A percentile compares a stretch with the other conserved stretches of the same genome.
These are phyloP conservation scores for Leptographium wingfieldii DNA, from an alignment of 2,329 filamentous ascomycete genomes.

Conservation along the genomic window DNA sequence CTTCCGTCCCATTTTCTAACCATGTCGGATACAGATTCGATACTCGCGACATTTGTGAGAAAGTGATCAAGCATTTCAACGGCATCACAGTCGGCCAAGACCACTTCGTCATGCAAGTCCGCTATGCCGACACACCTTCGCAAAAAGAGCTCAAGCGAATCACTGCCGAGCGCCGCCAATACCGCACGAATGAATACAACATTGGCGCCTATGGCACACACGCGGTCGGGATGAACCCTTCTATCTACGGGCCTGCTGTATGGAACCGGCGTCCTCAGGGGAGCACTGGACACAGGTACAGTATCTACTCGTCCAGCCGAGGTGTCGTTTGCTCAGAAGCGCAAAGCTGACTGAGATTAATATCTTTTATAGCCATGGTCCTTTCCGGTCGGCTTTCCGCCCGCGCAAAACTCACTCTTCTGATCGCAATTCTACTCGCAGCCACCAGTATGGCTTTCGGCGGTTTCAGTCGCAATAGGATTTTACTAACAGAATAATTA, in stretches of 20 bases:
- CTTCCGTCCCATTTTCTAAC: constrained; percentile 12
- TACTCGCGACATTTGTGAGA: constrained; percentile 74
- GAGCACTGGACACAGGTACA: constrained; percentile 14
- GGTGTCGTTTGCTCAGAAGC: neutral
- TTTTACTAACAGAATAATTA: neutral
- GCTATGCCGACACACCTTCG: constrained; percentile 90
- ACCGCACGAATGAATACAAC: constrained; percentile 92
- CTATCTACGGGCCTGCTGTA: constrained; percentile 28
- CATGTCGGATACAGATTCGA: constrained; percentile 58
- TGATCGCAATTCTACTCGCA: neutral
- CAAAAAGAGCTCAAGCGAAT: constrained; percentile 96
- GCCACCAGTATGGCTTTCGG: neutral
- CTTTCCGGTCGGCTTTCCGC: neutral
- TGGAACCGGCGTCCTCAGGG: constrained; percentile 23
- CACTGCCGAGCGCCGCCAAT: constrained; percentile 87
- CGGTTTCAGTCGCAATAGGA: no score
- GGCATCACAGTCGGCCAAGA: constrained; percentile 66
- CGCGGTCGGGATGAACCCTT: constrained; percentile 42
- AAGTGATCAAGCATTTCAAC: constrained; percentile 78
- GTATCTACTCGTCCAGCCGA: neutral
- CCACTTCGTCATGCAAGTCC: constrained; percentile 77
- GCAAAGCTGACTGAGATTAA: neutral
- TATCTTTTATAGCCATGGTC: neutral
- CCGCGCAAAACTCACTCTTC: neutral
- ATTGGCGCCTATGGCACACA: constrained; percentile 55